Base-by-base conservation (phyloP, 225 moss, liverwort and hornwort genomes). In the Bryum argenteum region DNA sequence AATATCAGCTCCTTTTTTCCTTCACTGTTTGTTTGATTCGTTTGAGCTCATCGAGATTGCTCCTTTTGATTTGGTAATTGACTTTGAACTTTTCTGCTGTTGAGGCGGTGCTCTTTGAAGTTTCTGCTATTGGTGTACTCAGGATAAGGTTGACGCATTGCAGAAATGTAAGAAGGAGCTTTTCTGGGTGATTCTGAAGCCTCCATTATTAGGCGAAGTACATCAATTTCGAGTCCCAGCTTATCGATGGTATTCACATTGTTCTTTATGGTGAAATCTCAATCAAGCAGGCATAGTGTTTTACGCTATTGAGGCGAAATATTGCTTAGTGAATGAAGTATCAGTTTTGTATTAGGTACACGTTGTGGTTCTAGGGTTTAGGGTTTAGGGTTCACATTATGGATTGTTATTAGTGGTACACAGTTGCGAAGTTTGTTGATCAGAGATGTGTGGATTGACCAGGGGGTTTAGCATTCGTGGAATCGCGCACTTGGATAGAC, bases 381-480 rank as follows among this genome's bases (percentile, higher is more conserved):
- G 57, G 24, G 23, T 57, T 47, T 15, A 67, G 61, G 42, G n/a
- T 10, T n/a, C 52, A 28, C 6, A 41, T 52, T 40, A 11, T 58
- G 50, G 15, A 70, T 47, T 59, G 33, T 33, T 33, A 33, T 33
- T 6, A 33, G 7, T 33, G 33, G 38, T 59, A 41, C 52, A 40
- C 39, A 67, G 50, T 22, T 28, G 6, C 54, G 22, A 76, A 42
- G 43, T 16, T 42, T 41, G 41, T 20, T 69, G 69, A 77, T 58
- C 53, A 42, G 45, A 68, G 73, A 45, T 43, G 10, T 64, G 45
- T 65, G 77, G 60, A 60, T 54, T 28, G 39, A 73, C 24, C 69
- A 81, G 77, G 77, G 68, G 72, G 65, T 59, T 65, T 65, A 69
- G 39, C 26, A 55, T 54, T 41, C 40, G 58, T 60, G 28, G 56